These are phyloP conservation scores for Neckera pumila DNA, from an alignment of 225 moss, liverwort and hornwort species.

Conservation along the genomic window DNA sequence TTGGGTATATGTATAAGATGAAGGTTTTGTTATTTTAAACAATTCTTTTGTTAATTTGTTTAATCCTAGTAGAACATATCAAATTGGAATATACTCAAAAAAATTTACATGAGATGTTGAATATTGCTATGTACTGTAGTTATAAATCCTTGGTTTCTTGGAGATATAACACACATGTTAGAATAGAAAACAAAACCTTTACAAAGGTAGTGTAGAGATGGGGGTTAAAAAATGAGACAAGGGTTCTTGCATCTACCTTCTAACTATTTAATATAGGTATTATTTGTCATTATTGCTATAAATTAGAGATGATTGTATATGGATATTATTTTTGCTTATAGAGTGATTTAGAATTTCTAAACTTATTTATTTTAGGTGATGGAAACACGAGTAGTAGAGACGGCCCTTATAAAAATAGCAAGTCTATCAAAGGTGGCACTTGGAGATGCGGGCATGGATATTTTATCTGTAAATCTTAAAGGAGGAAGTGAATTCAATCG, in stretches of 20 bases:
- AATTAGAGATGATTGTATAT: not conserved
- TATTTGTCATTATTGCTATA: not conserved
- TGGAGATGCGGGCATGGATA: constrained; percentile 98
- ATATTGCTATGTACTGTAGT: not conserved
- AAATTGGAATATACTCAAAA: not conserved
- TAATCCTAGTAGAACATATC: not conserved
- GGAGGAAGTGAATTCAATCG: constrained; percentile 89
- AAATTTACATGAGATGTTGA: not conserved
- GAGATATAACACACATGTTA: not conserved
- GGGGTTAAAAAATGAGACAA: not conserved
- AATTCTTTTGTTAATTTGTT: too few species aligned
- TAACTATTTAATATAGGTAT: not conserved
- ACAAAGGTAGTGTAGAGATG: not conserved
- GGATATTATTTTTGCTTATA: not conserved
- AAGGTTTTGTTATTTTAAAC: not conserved
- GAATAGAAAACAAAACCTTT: too few species aligned
- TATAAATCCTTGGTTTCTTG: not conserved
- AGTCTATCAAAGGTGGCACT: constrained; percentile 94
- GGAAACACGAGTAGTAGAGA: constrained; percentile 91
- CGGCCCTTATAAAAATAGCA: constrained; percentile 85
- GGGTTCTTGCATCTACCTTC: not conserved
- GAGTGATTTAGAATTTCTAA: not conserved
- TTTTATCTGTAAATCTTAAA: constrained; percentile 89
- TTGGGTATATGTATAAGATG: not conserved
- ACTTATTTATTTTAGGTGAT: constrained; percentile 34